These are phyloP conservation scores for Pulveroboletus sp. DNA, from an alignment of 768 basidiomycete genomes.

Conservation along the genomic window DNA sequence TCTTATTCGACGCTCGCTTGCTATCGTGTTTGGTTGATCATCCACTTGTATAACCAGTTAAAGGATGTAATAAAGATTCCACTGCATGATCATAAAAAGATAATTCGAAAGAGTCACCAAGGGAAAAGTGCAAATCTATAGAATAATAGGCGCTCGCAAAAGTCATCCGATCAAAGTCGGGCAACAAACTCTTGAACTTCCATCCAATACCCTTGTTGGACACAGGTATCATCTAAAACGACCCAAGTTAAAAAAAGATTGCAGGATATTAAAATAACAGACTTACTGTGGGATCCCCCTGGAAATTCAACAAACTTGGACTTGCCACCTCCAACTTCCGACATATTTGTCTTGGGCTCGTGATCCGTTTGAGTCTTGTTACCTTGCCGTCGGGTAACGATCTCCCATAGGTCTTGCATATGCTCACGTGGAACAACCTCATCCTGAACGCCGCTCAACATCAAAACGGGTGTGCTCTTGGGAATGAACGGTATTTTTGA, in stretches of 20 bases:
- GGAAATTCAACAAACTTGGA: constrained; percentile 57
- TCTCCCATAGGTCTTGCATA: constrained; percentile 66
- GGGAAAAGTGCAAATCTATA: not conserved
- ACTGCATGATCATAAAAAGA: not conserved
- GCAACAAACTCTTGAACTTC: constrained; percentile 49
- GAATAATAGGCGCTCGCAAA: not conserved
- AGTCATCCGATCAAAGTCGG: constrained; percentile 10
- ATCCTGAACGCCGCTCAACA: constrained; percentile 69
- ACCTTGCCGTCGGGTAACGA: constrained; percentile 50
- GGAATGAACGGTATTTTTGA: constrained; percentile 64
- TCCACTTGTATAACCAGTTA: not conserved
- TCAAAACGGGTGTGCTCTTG: constrained; percentile 66
- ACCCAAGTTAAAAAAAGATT: not conserved
- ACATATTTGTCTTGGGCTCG: constrained; percentile 34
- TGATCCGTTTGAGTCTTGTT: constrained; percentile 13
- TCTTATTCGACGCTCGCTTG: not conserved
- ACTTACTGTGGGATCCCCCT: constrained; percentile 53
- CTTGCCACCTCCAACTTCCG: constrained; percentile 49
- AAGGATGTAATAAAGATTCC: not conserved
- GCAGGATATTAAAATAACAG: not conserved
- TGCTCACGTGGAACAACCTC: constrained; percentile 53
- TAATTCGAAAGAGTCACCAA: not conserved
- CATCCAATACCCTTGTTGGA: constrained; percentile 54
- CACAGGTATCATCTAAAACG: constrained; percentile 50
- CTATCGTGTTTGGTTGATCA: not conserved